Conservation (phyloP, 1,284 basidiomycete genomes). For the Trichosporon asahii region DNA sequence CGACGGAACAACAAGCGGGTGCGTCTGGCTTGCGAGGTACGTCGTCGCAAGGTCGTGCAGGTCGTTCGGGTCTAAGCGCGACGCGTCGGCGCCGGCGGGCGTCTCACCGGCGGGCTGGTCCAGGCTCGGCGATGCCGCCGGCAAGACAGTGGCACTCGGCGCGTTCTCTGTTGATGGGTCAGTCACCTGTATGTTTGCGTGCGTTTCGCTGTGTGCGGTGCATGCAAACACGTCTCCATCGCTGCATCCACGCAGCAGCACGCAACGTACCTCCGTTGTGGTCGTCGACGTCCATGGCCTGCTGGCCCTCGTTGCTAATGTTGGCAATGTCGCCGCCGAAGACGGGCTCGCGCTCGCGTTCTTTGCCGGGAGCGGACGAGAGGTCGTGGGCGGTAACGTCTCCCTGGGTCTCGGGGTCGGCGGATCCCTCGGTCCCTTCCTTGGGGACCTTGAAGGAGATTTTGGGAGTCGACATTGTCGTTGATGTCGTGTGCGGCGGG, state of each 20-base stretch:
- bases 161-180: conserved; percentile 25
- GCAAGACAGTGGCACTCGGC: conserved; percentile 14
- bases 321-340: conserved; percentile 50
- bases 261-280: conserved; percentile 30
- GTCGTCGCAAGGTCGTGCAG: conserved; percentile 52
- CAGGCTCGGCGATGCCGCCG: conserved; percentile 18
- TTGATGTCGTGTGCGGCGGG: conserved; percentile 6
- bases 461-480: conserved; percentile 47
- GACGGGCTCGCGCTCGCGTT: conserved; percentile 50
- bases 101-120: conserved; percentile 24
- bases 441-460: conserved; percentile 42
- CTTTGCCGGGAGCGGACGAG: conserved; percentile 49
- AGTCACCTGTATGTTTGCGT: neutral
- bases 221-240: neutral
- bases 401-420: conserved; percentile 32
- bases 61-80: conserved; percentile 40
- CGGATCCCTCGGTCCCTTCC: conserved; percentile 14
- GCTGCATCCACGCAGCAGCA: neutral
- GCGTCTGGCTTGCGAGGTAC: conserved; percentile 94
- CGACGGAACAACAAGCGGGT: conserved; percentile 93
- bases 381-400: conserved; percentile 47
- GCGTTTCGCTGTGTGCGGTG: neutral
- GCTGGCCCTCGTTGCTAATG: conserved; percentile 37
- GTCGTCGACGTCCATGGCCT: conserved; percentile 34
- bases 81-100: conserved; percentile 26